Base-by-base conservation (phyloP, 2,329 filamentous ascomycete genomes). In the Bipolaris bicolor region DNA sequence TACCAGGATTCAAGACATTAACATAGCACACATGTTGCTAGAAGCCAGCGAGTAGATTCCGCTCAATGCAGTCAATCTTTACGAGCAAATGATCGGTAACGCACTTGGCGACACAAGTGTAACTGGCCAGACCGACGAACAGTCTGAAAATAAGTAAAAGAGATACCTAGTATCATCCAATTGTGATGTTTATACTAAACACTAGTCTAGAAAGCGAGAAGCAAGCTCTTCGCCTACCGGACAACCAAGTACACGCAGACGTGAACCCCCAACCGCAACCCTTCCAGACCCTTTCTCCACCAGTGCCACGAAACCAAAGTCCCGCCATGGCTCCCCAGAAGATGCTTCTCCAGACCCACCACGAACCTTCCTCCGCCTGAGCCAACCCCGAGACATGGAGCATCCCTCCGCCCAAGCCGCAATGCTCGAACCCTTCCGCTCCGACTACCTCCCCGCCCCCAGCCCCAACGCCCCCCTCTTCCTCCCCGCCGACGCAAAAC, bases 391-490 rank as follows among this genome's bases (percentile, higher is more conserved):
- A 15, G 46, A 39, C 4, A 24, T 15, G 46, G 15, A 18, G 22
- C 45, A 44, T 5, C 20, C 46, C 5, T 33, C 46, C 29, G 11
- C 47, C 13, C 33, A 6, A 15, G 45, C 47, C 18, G 45, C 52
- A 16, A 22, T 60, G 5, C 11, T 57, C 3, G 31, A 31, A 4
- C 53, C 54, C 1, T 16, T 60, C n/a, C 33, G 18, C 3, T 26
- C 24, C 1, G 22, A 15, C 16, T 29, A 45, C 18, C 51, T 60
- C 3, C 34, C 41, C 1, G 11, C 20, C 10, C 43, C 46, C 2
- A 24, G 41, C 36, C 24, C 34, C 5, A 40, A 62, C 2, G 57
- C 39, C n/a, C 54, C 53, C 7, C 60, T 61, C 5, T 58, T 63
- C 34, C 49, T 37, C 13, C 46, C 52, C 4, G 31, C 52, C 3